A percentile compares a stretch with the other conserved stretches of the same genome.
phyloP scores from a whole-genome alignment of 2,329 filamentous ascomycete species.

The Penicillium nordicum region DNA sequence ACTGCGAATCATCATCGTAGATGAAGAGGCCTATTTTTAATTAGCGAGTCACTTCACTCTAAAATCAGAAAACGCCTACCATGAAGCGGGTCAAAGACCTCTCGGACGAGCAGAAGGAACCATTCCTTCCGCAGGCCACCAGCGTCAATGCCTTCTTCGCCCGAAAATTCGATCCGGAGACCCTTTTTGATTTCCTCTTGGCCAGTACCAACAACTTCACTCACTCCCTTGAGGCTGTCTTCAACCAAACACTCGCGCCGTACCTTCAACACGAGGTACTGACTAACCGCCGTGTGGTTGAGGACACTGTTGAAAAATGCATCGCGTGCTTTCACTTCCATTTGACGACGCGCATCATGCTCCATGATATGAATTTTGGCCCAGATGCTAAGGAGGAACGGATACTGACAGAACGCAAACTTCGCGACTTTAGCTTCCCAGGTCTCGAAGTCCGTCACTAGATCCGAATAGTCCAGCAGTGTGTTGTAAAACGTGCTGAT shows the following conservation, averaged over 20 bases:
- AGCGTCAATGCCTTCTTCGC: constrained; percentile 87
- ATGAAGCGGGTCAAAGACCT: constrained; percentile 87
- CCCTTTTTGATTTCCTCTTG: constrained; percentile 88
- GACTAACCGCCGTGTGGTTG: constrained; percentile 67
- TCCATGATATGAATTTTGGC: constrained; percentile 89
- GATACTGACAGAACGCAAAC: constrained; percentile 89
- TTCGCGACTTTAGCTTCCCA: constrained; percentile 74
- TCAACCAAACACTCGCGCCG: constrained; percentile 83
- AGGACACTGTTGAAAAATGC: constrained; percentile 89
- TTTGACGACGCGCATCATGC: constrained; percentile 81
- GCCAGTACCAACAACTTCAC: constrained; percentile 75
- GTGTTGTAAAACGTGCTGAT: constrained; percentile 87
- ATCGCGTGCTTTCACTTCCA: constrained; percentile 82
- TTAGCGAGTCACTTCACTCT: constrained; percentile 7
- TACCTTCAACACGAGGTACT: constrained; percentile 73
- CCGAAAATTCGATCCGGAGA: constrained; percentile 76
- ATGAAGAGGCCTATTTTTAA: constrained; percentile 69
- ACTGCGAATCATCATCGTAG: constrained; percentile 85
- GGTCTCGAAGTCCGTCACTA: constrained; percentile 79
- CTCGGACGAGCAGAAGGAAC: constrained; percentile 82
- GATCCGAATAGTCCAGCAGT: constrained; percentile 78
- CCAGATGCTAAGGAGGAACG: constrained; percentile 86
- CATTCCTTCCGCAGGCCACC: constrained; percentile 90
- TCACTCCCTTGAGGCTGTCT: constrained; percentile 79
- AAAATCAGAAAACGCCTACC: constrained; percentile 52